These are phyloP conservation scores for Ganoderma lucidum DNA, from an alignment of 1,284 basidiomycete genomes.

Conservation along the genomic window DNA sequence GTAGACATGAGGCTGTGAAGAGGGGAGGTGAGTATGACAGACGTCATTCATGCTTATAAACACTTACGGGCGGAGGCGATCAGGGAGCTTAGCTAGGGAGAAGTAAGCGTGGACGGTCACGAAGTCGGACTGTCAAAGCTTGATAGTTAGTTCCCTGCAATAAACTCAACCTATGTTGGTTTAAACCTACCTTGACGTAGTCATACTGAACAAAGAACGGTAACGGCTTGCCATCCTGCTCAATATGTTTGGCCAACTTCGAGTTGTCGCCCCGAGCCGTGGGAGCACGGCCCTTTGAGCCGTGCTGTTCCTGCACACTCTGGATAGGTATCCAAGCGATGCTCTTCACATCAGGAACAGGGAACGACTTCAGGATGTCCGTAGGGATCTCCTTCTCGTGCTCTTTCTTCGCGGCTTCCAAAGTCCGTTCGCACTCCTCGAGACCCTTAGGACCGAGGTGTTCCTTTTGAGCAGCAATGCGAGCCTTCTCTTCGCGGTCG, in stretches of 20 bases:
- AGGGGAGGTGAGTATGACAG: constrained; percentile 23
- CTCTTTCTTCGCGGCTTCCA: constrained; percentile 88
- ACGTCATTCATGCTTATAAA: constrained; percentile 4
- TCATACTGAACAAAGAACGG: constrained; percentile 96
- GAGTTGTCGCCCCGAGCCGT: constrained; percentile 33
- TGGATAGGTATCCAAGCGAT: constrained; percentile 97
- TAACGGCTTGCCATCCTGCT: constrained; percentile 71
- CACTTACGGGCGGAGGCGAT: constrained; percentile 76
- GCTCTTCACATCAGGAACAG: constrained; percentile 86
- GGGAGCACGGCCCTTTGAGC: constrained; percentile 48
- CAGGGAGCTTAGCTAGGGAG: constrained; percentile 76
- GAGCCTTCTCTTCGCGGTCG: constrained; percentile 83
- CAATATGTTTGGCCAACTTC: constrained; percentile 71
- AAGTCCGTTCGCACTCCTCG: constrained; percentile 69
- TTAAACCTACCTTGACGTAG: constrained; percentile 72
- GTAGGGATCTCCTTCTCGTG: constrained; percentile 88
- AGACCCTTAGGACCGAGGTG: constrained; percentile 86
- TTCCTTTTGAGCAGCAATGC: constrained; percentile 76
- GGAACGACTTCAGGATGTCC: constrained; percentile 85
- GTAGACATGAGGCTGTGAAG: constrained; percentile 75
- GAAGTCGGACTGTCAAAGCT: constrained; percentile 81
- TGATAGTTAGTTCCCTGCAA: not conserved
- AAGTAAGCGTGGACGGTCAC: constrained; percentile 84
- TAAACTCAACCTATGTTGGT: not conserved
- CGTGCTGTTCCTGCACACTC: constrained; percentile 72